Conservation (phyloP, 441 rosid species). For the Erodium trifolium region DNA sequence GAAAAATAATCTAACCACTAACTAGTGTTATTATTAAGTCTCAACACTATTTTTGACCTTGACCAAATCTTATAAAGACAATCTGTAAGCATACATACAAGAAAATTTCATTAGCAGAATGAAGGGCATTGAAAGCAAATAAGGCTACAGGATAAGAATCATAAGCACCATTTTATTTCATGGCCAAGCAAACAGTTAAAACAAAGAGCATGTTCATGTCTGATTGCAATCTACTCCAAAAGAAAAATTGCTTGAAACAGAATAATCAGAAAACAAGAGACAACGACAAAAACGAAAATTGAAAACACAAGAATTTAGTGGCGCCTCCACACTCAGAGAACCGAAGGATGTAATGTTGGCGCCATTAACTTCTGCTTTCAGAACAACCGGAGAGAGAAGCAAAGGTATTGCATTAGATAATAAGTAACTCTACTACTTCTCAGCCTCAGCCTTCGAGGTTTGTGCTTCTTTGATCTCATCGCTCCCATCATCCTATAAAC, state of each 20-base stretch:
- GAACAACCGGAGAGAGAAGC: slow-evolving; percentile 29
- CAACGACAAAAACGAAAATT: slow-evolving; percentile 11
- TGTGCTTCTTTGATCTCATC: slow-evolving; percentile 42
- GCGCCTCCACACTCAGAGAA: slow-evolving; percentile 11
- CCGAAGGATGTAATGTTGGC: slow-evolving; percentile 10
- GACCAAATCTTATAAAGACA: too few relatives aligned
- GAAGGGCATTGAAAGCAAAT: too few relatives aligned
- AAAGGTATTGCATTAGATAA: slow-evolving; percentile 10
- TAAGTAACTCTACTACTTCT: slow-evolving; percentile 25
- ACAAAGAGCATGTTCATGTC: neutral
- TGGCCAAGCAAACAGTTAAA: neutral
- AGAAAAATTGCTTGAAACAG: slow-evolving; percentile 15
- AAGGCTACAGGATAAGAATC: neutral
- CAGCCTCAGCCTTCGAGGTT: slow-evolving; percentile 29
- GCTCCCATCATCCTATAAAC: slow-evolving; percentile 34
- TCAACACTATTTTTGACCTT: too few relatives aligned
- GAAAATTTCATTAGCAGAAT: too few relatives aligned
- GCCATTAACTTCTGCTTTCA: slow-evolving; percentile 28
- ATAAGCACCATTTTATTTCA: neutral
- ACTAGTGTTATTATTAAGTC: too few relatives aligned
- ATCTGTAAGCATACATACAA: too few relatives aligned
- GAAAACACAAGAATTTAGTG: neutral
- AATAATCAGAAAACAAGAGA: slow-evolving; percentile 14
- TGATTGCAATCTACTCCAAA: slow-evolving; percentile 5
- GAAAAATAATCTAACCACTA: too few relatives aligned